Evolutionary conservation across 192 early-diverging fungal genomes (phyloP).

Genomic region (Backusella tarrabulga): DNA sequence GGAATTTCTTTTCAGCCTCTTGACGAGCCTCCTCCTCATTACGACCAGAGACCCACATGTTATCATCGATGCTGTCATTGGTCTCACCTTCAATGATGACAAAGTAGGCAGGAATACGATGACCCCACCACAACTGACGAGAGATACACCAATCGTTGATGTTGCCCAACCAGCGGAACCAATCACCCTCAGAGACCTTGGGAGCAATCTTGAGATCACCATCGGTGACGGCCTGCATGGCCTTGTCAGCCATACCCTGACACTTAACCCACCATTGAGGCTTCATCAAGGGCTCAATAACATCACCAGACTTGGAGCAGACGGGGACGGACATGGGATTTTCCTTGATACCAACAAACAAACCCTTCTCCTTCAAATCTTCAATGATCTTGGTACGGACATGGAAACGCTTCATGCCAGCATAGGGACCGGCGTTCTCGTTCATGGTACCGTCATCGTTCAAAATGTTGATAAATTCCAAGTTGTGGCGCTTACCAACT

Average conservation of each 20-base stretch:
- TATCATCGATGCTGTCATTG: conserved; percentile 52
- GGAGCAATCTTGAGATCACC: conserved; percentile 86
- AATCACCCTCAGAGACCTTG: conserved; percentile 84
- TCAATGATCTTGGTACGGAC: conserved; percentile 85
- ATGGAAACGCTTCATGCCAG: conserved; percentile 91
- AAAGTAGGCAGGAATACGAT: conserved; percentile 94
- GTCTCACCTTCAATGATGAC: conserved; percentile 72
- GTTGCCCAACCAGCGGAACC: conserved; percentile 95
- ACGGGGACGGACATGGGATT: conserved; percentile 95
- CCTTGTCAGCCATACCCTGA: conserved; percentile 81
- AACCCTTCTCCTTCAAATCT: conserved; percentile 84
- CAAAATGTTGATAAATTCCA: conserved; percentile 96
- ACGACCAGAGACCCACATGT: conserved; percentile 88
- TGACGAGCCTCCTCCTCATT: conserved; percentile 70
- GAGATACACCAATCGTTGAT: conserved; percentile 99
- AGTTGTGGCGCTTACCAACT: conserved; percentile 91
- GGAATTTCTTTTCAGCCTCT: conserved; percentile 79
- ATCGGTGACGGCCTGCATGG: conserved; percentile 74
- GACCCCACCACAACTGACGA: conserved; percentile 99
- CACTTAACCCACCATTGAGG: conserved; percentile 99
- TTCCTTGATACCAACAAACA: conserved; percentile 81
- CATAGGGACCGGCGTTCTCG: conserved; percentile 84
- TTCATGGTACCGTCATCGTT: conserved; percentile 97
- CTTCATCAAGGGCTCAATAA: conserved; percentile 98
- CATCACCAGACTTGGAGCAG: conserved; percentile 85